Evolutionary conservation across 257 asterid species (phyloP), one percentile per base, ranked within the genome.

Genomic region (Thymus quinquecostatus): DNA sequence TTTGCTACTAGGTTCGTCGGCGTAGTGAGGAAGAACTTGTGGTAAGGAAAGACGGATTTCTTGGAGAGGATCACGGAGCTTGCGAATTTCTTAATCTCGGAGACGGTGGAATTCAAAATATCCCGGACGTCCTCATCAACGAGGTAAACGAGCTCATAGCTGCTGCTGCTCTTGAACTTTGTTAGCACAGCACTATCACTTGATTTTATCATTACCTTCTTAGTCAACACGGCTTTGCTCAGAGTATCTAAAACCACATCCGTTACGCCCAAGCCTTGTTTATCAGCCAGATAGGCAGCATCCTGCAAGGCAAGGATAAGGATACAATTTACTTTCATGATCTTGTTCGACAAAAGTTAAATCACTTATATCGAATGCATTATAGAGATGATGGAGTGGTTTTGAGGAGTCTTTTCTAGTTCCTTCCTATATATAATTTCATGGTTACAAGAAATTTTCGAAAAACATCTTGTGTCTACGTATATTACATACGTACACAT

Each of bases 241-340:
- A 91, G 72, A 63, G 89, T 74, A 50, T 77, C 82, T 67, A 83
- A 60, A 80, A 91, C 96, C 34, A 83, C 88, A 64, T 44, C 87
- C 5, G 83, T 77, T 48, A 87, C 82, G 54, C 78, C 89, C 43
- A 88, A 80, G 40, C 97, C 96, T 77, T 76, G 86, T 4, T 79
- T 81, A 49, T 69, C 73, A 30, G 92, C 94, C 7, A 91, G 81
- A 88, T 84, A 88, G 66, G 82, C 85, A 28, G 96, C 96, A 71
- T 91, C 60, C 97, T 91, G 86, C 65, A 75, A 49, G 64, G 56
- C 29, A 78, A 41, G 44, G 73, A 75, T 41, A 48, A 60, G 55
- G 59, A 75, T 27, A 32, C 74, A 33, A 60, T 36, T 38, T 38
- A 36, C 40, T 36, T 36, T 0, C 41, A 38, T 21, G 21, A 21